These are phyloP conservation scores for Colletotrichum sp. DNA, from an alignment of 2,329 filamentous ascomycete genomes.

Conservation along the genomic window DNA sequence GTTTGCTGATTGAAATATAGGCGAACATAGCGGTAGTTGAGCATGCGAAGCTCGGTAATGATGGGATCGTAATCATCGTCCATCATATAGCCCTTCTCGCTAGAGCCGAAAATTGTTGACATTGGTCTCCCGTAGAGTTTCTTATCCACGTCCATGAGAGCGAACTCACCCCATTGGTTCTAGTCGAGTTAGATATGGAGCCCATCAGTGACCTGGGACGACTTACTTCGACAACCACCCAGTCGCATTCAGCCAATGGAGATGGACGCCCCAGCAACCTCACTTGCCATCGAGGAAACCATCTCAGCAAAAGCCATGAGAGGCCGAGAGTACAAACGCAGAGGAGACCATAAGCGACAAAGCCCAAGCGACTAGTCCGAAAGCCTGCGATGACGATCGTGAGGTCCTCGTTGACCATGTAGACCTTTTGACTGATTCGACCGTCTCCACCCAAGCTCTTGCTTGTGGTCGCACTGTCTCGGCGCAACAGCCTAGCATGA, in stretches of 20 bases:
- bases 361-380: conserved; percentile 75
- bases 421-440: conserved; percentile 85
- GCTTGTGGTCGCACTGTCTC: conserved; percentile 73
- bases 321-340: conserved; percentile 78
- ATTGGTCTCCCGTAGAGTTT: conserved; percentile 59
- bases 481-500: conserved; percentile 71
- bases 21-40: conserved; percentile 94
- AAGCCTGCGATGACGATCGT: conserved; percentile 95
- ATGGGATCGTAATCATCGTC: conserved; percentile 80
- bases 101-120: conserved; percentile 70
- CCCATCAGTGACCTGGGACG: background rate
- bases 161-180: conserved; percentile 96
- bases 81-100: conserved; percentile 63
- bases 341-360: conserved; percentile 69
- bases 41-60: conserved; percentile 73
- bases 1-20: conserved; percentile 89
- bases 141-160: conserved; percentile 70
- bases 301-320: conserved; percentile 84
- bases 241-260: conserved; percentile 77
- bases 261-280: conserved; percentile 72
- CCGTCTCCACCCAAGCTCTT: conserved; percentile 67
- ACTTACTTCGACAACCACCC: conserved; percentile 87
- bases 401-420: conserved; percentile 91
- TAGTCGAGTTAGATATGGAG: conserved; percentile 33
- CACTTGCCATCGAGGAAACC: conserved; percentile 89